Conservation (phyloP, 768 basidiomycete genomes). For the Tricholoma bakamatsutake region DNA sequence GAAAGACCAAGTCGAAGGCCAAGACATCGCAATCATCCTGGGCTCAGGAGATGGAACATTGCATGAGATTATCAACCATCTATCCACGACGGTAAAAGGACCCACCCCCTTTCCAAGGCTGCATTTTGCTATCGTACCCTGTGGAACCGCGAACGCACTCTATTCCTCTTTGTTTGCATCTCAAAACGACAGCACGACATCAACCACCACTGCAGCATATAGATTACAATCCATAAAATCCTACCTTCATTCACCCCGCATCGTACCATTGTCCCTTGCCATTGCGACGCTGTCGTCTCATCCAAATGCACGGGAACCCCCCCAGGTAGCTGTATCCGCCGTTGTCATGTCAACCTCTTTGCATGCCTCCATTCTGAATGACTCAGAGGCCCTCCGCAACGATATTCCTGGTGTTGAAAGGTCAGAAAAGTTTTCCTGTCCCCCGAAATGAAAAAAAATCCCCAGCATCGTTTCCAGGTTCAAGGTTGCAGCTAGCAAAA, state of each 20-base stretch:
- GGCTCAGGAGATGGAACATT: slow-evolving; percentile 90
- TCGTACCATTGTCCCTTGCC: slow-evolving; percentile 47
- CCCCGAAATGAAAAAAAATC: neutral
- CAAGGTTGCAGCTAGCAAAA: slow-evolving; percentile 76
- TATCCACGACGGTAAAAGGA: slow-evolving; percentile 28
- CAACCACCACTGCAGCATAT: slow-evolving; percentile 26
- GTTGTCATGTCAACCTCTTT: slow-evolving; percentile 85
- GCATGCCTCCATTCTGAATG: slow-evolving; percentile 79
- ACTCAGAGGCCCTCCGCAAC: slow-evolving; percentile 71
- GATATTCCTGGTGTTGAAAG: slow-evolving; percentile 68
- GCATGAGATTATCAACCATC: slow-evolving; percentile 76
- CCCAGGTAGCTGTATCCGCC: slow-evolving; percentile 39
- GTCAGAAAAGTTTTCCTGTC: slow-evolving; percentile 14
- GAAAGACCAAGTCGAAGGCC: slow-evolving; percentile 13
- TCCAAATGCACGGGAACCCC: slow-evolving; percentile 16
- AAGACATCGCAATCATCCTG: slow-evolving; percentile 45
- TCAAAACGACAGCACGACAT: slow-evolving; percentile 12
- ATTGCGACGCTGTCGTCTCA: slow-evolving; percentile 39
- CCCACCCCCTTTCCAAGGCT: slow-evolving; percentile 22
- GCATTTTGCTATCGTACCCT: slow-evolving; percentile 54
- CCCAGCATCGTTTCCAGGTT: slow-evolving; percentile 40
- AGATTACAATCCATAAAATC: slow-evolving; percentile 52
- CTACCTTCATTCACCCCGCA: slow-evolving; percentile 33
- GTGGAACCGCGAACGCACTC: slow-evolving; percentile 92
- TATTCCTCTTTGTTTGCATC: slow-evolving; percentile 74